Conservation (phyloP, 2,329 filamentous ascomycete genomes). For the Dactylellina drechsleri region DNA sequence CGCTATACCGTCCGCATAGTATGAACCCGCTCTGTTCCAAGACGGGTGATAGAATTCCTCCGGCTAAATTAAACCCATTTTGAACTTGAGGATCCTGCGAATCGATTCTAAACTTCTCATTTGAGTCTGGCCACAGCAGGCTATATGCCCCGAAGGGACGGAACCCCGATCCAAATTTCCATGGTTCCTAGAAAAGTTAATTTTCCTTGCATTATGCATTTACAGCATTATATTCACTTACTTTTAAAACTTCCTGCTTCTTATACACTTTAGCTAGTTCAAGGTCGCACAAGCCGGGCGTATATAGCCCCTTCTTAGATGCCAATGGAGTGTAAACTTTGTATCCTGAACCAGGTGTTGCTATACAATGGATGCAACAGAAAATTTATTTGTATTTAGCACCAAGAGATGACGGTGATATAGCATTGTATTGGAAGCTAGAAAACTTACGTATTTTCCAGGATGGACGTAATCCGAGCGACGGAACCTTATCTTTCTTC, state of each 20-base stretch:
- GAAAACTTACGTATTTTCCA: slow-evolving; percentile 10
- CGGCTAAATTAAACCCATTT: too few species aligned
- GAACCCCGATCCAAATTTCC: too few species aligned
- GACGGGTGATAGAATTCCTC: too few species aligned
- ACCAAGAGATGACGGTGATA: not conserved
- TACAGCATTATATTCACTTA: too few species aligned
- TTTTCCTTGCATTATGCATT: not conserved
- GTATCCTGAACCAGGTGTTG: not conserved
- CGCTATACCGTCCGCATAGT: not conserved
- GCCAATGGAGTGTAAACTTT: not conserved
- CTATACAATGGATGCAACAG: not conserved
- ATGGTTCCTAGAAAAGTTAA: too few species aligned
- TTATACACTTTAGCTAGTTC: slow-evolving; percentile 4
- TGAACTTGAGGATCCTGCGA: too few species aligned
- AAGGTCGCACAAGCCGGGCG: not conserved
- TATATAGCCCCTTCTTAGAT: not conserved
- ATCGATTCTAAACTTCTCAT: too few species aligned
- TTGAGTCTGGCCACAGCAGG: too few species aligned
- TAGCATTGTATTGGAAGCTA: not conserved
- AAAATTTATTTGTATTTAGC: not conserved
- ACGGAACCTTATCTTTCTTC: not conserved
- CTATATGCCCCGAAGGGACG: too few species aligned
- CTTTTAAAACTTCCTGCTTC: too few species aligned
- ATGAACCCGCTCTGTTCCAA: too few species aligned
- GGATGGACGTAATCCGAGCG: not conserved